Base-by-base conservation (phyloP, 139 green algal genomes). In the Desmodesmus armatus region DNA sequence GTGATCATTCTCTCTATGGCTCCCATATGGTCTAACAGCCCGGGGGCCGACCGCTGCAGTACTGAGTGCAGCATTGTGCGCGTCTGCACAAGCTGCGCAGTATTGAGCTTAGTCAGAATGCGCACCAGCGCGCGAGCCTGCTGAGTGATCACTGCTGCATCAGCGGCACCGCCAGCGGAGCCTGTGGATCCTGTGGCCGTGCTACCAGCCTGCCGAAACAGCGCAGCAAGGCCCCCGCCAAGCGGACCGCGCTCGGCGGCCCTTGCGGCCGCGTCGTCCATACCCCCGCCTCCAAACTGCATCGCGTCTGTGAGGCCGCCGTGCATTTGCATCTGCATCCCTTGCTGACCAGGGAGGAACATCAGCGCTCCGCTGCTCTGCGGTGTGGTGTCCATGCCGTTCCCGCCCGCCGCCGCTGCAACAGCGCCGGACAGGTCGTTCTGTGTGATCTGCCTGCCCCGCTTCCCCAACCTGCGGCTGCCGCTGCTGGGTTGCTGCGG, bases 71-170 rank as follows among this genome's bases (percentile, higher is more conserved):
- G 35, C 76, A 82, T 82, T 35, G 27, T 82, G 25, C 40, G 62
- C 3, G 76, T 82, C 37, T 82, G 76, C 37, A 82, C 55, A 1
- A 82, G 76, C 76, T 82, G 76, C 0, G 37, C 27, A 0, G 76
- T 71, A 37, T 82, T 82, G n/a, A 82, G 76, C 40, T 82, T 82
- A 1, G 76, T 82, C 55, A 82, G 55, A 41, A 82, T 82, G n/a
- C 76, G 53, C 35, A 82, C 76, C 53, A 82, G 29, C 19, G 76
- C 76, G 3, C 76, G 53, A 9, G 76, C 76, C 76, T 82, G 76
- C 55, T 82, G 76, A 0, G 76, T 82, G 0, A 82, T 37, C 3
- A 82, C 76, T n/a, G 53, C 76, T 0, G 76, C 51, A 51, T 82
- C 76, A 1, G 11, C 25, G 23, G 19, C 19, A 33, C 55, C 73